Evolutionary conservation across 352 stramenopile genomes (phyloP).

Genomic region (Phytophthora pluvialis): DNA sequence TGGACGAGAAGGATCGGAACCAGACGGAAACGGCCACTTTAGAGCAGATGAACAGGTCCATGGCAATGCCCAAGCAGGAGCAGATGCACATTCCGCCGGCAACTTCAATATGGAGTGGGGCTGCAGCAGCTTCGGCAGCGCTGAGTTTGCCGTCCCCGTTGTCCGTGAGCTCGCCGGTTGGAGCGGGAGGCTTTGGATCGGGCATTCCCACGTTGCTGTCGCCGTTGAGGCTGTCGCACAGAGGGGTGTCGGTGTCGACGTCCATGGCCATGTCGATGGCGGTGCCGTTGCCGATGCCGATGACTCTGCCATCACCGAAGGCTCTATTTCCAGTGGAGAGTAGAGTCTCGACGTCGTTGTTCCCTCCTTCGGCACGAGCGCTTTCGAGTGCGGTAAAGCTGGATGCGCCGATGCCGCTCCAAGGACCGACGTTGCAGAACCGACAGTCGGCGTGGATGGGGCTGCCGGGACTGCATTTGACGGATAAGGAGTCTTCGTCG

Average conservation of each 20-base stretch:
- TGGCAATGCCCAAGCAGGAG: neutral
- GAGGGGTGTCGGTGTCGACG: neutral
- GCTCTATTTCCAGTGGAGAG: conserved; percentile 37
- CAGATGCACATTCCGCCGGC: conserved; percentile 5
- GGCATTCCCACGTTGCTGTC: conserved; percentile 26
- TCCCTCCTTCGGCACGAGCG: neutral
- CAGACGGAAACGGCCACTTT: conserved; percentile 5
- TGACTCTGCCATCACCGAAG: conserved; percentile 22
- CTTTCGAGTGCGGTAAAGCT: neutral
- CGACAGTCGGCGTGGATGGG: conserved; percentile 63
- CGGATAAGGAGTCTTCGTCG: conserved; percentile 36
- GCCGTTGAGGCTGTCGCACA: conserved; percentile 26
- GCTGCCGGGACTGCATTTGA: conserved; percentile 42
- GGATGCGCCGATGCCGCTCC: conserved; percentile 5
- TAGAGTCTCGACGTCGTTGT: neutral
- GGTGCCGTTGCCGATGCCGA: conserved; percentile 21
- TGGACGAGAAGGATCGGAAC: conserved; percentile 21
- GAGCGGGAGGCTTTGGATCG: neutral
- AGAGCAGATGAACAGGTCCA: conserved; percentile 1
- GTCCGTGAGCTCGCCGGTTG: conserved; percentile 42
- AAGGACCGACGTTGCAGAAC: conserved; percentile 55
- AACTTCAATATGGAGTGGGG: conserved; percentile 18
- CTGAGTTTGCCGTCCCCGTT: conserved; percentile 39
- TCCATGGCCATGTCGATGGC: conserved; percentile 16
- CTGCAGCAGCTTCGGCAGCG: conserved; percentile 3